Conservation (phyloP, 2,329 filamentous ascomycete species). For the Xylariales sp. region DNA sequence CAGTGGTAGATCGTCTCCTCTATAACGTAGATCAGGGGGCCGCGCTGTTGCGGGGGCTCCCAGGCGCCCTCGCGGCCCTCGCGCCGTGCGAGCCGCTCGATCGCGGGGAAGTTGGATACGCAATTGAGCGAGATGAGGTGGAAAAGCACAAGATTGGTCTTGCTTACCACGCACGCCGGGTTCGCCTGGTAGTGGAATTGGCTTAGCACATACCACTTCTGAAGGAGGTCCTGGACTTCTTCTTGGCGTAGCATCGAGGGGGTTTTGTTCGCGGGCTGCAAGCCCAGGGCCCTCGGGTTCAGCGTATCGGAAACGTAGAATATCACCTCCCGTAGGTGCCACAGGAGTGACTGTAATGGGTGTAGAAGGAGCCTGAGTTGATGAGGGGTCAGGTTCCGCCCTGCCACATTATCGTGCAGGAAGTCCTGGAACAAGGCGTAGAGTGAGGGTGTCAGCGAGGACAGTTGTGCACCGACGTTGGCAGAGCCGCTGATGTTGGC, state of each 20-base stretch:
- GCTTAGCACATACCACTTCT: constrained; percentile 75
- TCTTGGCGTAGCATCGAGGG: constrained; percentile 71
- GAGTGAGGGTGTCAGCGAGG: constrained; percentile 67
- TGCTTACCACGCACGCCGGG: constrained; percentile 68
- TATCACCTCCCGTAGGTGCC: constrained; percentile 72
- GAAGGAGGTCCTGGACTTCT: constrained; percentile 72
- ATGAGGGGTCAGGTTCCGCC: constrained; percentile 57
- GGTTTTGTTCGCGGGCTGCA: constrained; percentile 65
- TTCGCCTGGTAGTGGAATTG: constrained; percentile 66
- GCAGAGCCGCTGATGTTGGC: constrained; percentile 65
- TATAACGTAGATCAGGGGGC: constrained; percentile 71
- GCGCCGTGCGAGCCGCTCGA: constrained; percentile 73
- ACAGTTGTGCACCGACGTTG: constrained; percentile 63
- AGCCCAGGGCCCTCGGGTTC: constrained; percentile 54
- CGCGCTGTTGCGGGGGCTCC: constrained; percentile 66
- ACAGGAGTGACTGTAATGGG: constrained; percentile 73
- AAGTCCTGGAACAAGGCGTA: constrained; percentile 76
- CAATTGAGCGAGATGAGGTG: constrained; percentile 77
- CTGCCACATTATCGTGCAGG: constrained; percentile 70
- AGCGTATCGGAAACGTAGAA: constrained; percentile 71
- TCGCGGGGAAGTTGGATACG: constrained; percentile 73
- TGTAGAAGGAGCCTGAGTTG: constrained; percentile 76
- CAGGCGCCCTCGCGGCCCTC: constrained; percentile 64
- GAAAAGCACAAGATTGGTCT: constrained; percentile 75
- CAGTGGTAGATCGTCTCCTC: constrained; percentile 75